phyloP scores from a whole-genome alignment of 371 early-diverging fungal genomes.

The Mortierella polycephala region DNA sequence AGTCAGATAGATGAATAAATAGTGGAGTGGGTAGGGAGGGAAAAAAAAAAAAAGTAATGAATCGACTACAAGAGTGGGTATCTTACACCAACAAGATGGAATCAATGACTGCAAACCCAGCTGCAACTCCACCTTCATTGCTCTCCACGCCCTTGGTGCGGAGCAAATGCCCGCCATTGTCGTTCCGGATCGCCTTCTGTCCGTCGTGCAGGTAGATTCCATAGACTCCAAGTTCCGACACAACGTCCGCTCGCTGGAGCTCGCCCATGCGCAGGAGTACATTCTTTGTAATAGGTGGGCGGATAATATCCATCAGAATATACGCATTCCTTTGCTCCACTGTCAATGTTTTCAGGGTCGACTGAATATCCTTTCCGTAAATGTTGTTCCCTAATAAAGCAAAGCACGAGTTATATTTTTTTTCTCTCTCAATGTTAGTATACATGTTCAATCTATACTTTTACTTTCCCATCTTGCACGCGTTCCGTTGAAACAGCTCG shows the following conservation, averaged over 20 bases:
- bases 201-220: conserved; percentile 87
- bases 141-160: conserved; percentile 88
- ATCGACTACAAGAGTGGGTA: neutral
- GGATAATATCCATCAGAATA: conserved; percentile 93
- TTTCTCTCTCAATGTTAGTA: no score
- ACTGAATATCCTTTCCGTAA: conserved; percentile 88
- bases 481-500: neutral
- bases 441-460: no score
- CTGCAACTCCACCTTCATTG: conserved; percentile 97
- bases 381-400: conserved; percentile 80
- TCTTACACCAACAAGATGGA: conserved; percentile 77
- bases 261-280: conserved; percentile 86
- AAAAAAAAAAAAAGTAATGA: no score
- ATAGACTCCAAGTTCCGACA: conserved; percentile 95
- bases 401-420: no score
- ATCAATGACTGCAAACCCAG: conserved; percentile 98
- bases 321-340: conserved; percentile 77
- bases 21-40: neutral
- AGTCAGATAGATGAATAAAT: neutral
- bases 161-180: conserved; percentile 89
- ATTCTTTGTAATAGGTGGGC: conserved; percentile 79
- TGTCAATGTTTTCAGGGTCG: conserved; percentile 62
- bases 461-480: no score
- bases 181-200: conserved; percentile 76
- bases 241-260: conserved; percentile 77